Conservation (phyloP, 2,329 filamentous ascomycete species). For the Cladosporium sp. region DNA sequence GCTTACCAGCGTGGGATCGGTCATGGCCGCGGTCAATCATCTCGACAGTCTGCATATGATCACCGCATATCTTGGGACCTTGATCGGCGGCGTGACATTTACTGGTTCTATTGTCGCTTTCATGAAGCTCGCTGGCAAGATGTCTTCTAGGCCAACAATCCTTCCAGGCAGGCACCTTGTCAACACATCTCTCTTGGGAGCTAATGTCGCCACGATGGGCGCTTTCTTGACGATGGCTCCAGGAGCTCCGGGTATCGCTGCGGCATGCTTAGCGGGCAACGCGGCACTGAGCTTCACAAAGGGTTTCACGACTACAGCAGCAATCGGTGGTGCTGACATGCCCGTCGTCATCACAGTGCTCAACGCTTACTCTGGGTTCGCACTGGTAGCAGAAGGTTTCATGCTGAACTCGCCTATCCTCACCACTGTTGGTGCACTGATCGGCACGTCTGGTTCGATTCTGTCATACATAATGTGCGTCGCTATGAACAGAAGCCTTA, state of each 20-base stretch:
- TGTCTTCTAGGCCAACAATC: conserved; percentile 71
- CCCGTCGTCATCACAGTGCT: conserved; percentile 86
- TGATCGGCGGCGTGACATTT: conserved; percentile 81
- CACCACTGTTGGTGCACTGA: conserved; percentile 79
- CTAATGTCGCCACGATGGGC: conserved; percentile 78
- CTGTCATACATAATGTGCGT: conserved; percentile 84
- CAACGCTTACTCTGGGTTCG: conserved; percentile 88
- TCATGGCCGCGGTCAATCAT: conserved; percentile 64
- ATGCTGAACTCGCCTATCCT: conserved; percentile 87
- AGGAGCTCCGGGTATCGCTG: conserved; percentile 72
- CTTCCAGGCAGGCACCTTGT: conserved; percentile 72
- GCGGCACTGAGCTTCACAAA: conserved; percentile 76
- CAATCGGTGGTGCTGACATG: conserved; percentile 93
- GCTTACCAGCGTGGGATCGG: conserved; percentile 81
- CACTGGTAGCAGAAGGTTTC: conserved; percentile 82
- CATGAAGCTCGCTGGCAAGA: conserved; percentile 76
- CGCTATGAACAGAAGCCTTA: conserved; percentile 87
- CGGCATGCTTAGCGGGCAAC: conserved; percentile 71
- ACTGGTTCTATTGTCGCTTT: conserved; percentile 89
- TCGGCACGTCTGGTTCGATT: conserved; percentile 84
- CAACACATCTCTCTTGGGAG: conserved; percentile 69
- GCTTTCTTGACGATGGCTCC: conserved; percentile 79
- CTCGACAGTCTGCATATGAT: conserved; percentile 78
- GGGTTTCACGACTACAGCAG: conserved; percentile 81
- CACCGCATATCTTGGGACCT: conserved; percentile 78